Conservation (phyloP, 176 grass and related monocot species). For the Hordeum marinum region DNA sequence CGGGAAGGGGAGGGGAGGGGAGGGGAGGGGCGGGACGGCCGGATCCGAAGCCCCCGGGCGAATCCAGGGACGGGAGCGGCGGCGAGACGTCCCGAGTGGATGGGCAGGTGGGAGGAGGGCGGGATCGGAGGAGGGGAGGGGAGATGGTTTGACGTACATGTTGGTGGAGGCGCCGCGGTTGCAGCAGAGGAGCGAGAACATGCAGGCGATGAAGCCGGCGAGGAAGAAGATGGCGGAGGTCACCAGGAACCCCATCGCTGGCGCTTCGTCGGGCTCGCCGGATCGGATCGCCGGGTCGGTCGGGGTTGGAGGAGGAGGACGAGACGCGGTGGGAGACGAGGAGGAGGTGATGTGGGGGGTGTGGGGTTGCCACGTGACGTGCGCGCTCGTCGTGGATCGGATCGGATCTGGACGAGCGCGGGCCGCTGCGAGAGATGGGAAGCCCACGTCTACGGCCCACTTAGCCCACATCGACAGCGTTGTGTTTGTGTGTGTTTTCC, state of each 20-base stretch:
- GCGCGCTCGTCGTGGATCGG: background rate
- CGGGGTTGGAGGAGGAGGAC: background rate
- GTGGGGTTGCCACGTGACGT: constrained; percentile 16
- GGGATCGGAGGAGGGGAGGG: background rate
- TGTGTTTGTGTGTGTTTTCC: too few relatives aligned
- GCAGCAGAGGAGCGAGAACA: constrained; percentile 53
- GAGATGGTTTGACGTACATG: constrained; percentile 25
- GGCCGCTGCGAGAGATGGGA: background rate
- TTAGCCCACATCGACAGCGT: too few relatives aligned
- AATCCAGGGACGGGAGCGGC: background rate
- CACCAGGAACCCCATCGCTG: constrained; percentile 55
- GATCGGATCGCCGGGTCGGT: background rate
- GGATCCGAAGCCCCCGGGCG: background rate
- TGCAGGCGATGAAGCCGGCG: constrained; percentile 44
- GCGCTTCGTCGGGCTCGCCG: background rate
- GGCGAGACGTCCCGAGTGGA: background rate
- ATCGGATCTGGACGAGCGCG: background rate
- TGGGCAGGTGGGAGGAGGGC: too few relatives aligned
- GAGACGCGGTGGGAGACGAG: background rate
- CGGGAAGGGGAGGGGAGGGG: background rate
- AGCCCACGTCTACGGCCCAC: too few relatives aligned
- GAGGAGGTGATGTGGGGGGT: background rate
- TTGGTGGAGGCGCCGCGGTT: constrained; percentile 63
- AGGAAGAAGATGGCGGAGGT: constrained; percentile 54
- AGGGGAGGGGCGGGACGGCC: background rate